Percentiles rank a stretch among this genome's conserved stretches.
Conservation (phyloP, 2,329 filamentous ascomycete species). For the Aurifilum marmelostoma region DNA sequence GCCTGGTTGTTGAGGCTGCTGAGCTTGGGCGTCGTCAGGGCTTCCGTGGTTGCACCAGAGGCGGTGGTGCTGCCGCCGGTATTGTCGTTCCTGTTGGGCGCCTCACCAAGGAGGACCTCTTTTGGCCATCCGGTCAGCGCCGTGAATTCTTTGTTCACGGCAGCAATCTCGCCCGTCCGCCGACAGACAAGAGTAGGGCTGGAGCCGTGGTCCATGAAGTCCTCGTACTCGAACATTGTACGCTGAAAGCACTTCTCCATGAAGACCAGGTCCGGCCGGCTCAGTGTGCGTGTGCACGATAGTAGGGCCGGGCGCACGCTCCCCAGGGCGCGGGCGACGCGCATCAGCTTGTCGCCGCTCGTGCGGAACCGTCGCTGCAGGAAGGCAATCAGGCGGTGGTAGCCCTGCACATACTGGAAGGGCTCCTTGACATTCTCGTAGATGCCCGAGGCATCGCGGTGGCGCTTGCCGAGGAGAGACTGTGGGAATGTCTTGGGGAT, state of each 20-base stretch:
- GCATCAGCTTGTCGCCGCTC: constrained; percentile 66
- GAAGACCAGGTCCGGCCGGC: constrained; percentile 86
- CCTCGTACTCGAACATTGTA: constrained; percentile 89
- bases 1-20: constrained; percentile 45
- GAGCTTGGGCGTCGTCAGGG: constrained; percentile 56
- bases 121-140: constrained; percentile 93
- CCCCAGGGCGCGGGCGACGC: constrained; percentile 84
- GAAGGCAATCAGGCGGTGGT: constrained; percentile 83
- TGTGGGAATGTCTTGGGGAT: constrained; percentile 50
- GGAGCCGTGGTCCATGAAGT: constrained; percentile 84
- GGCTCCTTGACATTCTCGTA: constrained; percentile 90
- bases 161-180: constrained; percentile 91
- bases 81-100: constrained; percentile 87
- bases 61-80: constrained; percentile 55
- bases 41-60: constrained; percentile 45
- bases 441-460: constrained; percentile 77
- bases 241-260: constrained; percentile 98
- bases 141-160: constrained; percentile 95
- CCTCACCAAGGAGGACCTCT: constrained; percentile 83
- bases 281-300: constrained; percentile 85
- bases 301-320: constrained; percentile 94
- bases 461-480: constrained; percentile 60
- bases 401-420: constrained; percentile 87
- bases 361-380: constrained; percentile 78
- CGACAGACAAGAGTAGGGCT: constrained; percentile 92